Percentiles rank a stretch among this genome's conserved stretches.
phyloP scores from a whole-genome alignment of 2,329 filamentous ascomycete species.

The Cercospora canescens region DNA sequence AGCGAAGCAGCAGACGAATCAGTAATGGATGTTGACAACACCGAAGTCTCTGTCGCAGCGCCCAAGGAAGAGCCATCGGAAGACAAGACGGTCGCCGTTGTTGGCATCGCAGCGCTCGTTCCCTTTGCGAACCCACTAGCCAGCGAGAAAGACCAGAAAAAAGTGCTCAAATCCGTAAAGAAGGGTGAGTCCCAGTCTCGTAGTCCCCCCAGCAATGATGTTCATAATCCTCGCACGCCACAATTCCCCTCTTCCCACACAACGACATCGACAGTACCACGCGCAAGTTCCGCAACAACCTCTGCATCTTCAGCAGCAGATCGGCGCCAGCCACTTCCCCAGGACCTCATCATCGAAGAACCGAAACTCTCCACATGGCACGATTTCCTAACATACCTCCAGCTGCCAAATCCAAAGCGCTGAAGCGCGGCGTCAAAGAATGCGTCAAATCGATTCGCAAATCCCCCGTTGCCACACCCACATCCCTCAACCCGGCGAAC shows the following conservation, averaged over 20 bases:
- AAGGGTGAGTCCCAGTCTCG: conserved; percentile 48
- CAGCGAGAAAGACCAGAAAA: conserved; percentile 72
- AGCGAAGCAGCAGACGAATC: conserved; percentile 52
- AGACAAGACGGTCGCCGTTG: conserved; percentile 40
- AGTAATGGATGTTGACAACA: conserved; percentile 32
- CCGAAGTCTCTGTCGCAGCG: conserved; percentile 20
- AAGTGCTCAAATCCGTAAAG: conserved; percentile 65
- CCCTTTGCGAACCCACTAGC: conserved; percentile 81
- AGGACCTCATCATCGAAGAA: conserved; percentile 9
- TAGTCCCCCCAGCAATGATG: conserved; percentile 4
- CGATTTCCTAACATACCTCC: conserved; percentile 24
- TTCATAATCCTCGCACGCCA: neutral
- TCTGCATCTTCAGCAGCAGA: neutral
- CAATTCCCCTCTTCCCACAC: neutral
- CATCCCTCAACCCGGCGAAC: conserved; percentile 52
- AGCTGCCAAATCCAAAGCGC: conserved; percentile 93
- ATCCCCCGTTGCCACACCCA: conserved; percentile 68
- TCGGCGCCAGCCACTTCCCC: neutral
- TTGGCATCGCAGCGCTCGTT: conserved; percentile 60
- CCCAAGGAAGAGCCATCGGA: conserved; percentile 43
- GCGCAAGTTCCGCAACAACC: neutral
- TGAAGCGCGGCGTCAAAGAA: conserved; percentile 98
- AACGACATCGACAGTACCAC: neutral
- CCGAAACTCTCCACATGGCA: conserved; percentile 10
- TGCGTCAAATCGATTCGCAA: conserved; percentile 98